These are phyloP conservation scores for Termitomyces bulborhizus DNA, from an alignment of 768 basidiomycete species.

Conservation along the genomic window DNA sequence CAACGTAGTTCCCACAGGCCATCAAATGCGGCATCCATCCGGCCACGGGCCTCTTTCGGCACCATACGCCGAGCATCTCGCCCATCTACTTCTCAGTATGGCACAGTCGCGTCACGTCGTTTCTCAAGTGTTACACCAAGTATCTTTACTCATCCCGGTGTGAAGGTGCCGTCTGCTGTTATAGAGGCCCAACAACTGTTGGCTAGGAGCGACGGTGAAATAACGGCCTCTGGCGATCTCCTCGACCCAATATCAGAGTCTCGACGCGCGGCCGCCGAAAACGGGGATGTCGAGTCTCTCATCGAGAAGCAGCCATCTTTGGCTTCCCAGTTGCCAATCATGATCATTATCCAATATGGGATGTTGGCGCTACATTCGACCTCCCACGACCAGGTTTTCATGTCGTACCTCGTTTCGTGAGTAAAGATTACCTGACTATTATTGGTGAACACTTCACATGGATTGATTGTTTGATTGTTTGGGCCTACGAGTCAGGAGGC, in stretches of 20 bases:
- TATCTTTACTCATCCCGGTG: slow-evolving; percentile 82
- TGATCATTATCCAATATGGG: slow-evolving; percentile 89
- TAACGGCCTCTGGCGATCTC: slow-evolving; percentile 22
- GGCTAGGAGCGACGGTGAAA: slow-evolving; percentile 33
- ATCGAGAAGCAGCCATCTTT: slow-evolving; percentile 58
- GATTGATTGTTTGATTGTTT: slow-evolving; percentile 22
- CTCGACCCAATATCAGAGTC: slow-evolving; percentile 53
- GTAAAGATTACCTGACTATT: slow-evolving; percentile 20
- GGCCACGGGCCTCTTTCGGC: slow-evolving; percentile 19
- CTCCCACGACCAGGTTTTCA: slow-evolving; percentile 87
- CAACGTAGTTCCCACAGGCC: slow-evolving; percentile 24
- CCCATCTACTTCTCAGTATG: slow-evolving; percentile 26
- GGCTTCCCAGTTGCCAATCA: slow-evolving; percentile 67
- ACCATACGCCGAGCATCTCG: slow-evolving; percentile 27
- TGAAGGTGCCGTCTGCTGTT: slow-evolving; percentile 71
- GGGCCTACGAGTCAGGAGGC: slow-evolving; percentile 81
- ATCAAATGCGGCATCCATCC: slow-evolving; percentile 21
- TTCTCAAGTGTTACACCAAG: slow-evolving; percentile 56
- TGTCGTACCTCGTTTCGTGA: slow-evolving; percentile 87
- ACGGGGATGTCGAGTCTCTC: slow-evolving; percentile 31
- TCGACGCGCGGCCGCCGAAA: slow-evolving; percentile 17
- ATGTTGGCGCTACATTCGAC: slow-evolving; percentile 83
- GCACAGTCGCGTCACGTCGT: slow-evolving; percentile 42
- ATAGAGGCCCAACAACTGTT: slow-evolving; percentile 64
- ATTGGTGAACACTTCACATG: background rate